These are phyloP conservation scores for Serendipita sp. DNA, from an alignment of 768 basidiomycete species.

Conservation along the genomic window DNA sequence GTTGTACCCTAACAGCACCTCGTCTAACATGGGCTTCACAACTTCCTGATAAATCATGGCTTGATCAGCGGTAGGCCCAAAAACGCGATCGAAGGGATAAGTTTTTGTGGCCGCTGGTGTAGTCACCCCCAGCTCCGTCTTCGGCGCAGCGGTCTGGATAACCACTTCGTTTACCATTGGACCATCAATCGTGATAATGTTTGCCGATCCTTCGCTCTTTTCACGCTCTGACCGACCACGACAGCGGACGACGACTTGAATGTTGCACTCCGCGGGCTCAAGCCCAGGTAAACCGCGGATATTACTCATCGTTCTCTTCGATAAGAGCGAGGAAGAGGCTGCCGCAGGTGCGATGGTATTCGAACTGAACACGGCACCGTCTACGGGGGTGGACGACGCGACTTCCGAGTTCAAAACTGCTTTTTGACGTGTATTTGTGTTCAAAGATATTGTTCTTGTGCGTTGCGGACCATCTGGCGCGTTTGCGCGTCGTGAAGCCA, in stretches of 20 bases:
- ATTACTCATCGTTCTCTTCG: neutral
- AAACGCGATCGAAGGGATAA: conserved; percentile 90
- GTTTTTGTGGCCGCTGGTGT: conserved; percentile 64
- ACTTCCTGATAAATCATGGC: conserved; percentile 87
- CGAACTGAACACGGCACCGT: neutral
- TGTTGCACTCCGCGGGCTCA: conserved; percentile 54
- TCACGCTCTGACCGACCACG: conserved; percentile 76
- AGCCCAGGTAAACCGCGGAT: conserved; percentile 4
- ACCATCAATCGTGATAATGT: conserved; percentile 66
- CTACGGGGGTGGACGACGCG: neutral
- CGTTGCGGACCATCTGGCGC: neutral
- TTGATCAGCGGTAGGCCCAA: conserved; percentile 95
- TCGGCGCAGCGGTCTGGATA: conserved; percentile 59
- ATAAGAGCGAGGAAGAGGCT: neutral
- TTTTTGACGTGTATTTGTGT: conserved; percentile 4
- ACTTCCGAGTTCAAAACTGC: neutral
- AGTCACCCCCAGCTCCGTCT: conserved; percentile 56
- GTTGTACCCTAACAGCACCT: conserved; percentile 92
- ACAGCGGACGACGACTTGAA: conserved; percentile 86
- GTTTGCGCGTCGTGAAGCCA: conserved; percentile 2
- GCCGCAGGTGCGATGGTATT: neutral
- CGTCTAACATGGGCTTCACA: conserved; percentile 79
- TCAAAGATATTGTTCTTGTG: neutral
- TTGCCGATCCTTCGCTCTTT: conserved; percentile 71
- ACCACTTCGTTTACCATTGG: conserved; percentile 61